Base-by-base conservation (phyloP, 2,329 filamentous ascomycete genomes). In the Penicillium sp. region DNA sequence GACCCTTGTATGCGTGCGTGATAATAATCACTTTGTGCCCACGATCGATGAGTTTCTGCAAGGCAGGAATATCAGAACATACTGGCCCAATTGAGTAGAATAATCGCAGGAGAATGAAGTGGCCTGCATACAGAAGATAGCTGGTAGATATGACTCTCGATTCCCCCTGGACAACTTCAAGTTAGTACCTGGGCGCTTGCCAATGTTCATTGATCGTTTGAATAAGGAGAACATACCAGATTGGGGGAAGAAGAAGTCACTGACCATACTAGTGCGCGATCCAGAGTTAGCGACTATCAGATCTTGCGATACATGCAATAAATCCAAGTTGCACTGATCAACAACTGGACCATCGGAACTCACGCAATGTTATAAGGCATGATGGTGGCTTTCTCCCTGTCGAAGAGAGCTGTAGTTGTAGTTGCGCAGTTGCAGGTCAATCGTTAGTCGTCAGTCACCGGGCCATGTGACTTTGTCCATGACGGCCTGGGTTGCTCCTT, bases 181-280 rank as follows among this genome's bases (percentile, higher is more conserved):
- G 34, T 67, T 24, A 71, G 63, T 8, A 45, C 26, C 1, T 46
- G 18, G 6, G 1, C 8, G n/a, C 13, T 14, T 23, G 18, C n/a
- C 34, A 45, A 19, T 42, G 21, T 31, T 24, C 1, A 11, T 18
- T 37, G 21, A 31, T 13, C n/a, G n/a, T 21, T 8, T n/a, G 16
- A 2, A 37, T 16, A 26, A 44, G 10, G 19, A 44, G 10, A 18
- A 51, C 74, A 49, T 71, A 81, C 81, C 92, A 48, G 94, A 93
- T 70, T 97, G 93, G 13, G 94, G 94, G 72, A 95, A 99, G 87
- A 99, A 99, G 83, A 96, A 97, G 81, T 99, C 94, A 83, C 93
- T 92, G 74, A 97, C 90, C 94, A 99, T 99, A 55, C 84, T 87
- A 62, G 10, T 11, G 52, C 11, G 23, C 9, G 16, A 18, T 54